Evolutionary conservation across 441 rosid species (phyloP).

Genomic region (Flueggea neowawraea): DNA sequence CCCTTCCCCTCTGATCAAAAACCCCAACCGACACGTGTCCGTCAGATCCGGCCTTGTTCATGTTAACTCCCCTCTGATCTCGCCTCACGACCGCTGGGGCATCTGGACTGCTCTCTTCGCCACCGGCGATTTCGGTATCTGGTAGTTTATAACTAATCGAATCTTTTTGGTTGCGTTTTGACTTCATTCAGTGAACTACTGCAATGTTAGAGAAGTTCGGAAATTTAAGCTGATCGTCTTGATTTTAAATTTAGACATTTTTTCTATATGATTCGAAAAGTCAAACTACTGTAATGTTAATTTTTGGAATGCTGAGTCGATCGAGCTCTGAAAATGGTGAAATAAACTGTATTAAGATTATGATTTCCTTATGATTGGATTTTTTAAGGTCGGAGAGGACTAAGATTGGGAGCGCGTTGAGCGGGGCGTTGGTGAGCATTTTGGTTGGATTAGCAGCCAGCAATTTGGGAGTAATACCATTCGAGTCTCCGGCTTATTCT

Average conservation of each 20-base stretch:
- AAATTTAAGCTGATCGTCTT: too few species aligned
- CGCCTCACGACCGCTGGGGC: constrained; percentile 79
- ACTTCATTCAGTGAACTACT: too few species aligned
- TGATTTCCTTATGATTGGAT: too few species aligned
- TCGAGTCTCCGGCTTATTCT: constrained; percentile 62
- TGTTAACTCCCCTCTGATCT: constrained; percentile 57
- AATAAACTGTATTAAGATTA: too few species aligned
- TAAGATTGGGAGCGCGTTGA: constrained; percentile 67
- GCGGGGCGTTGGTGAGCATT: constrained; percentile 76
- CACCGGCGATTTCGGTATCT: constrained; percentile 78
- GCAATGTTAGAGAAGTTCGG: too few species aligned
- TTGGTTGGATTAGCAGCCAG: constrained; percentile 76
- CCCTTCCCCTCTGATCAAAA: too few species aligned
- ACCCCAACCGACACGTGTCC: neutral
- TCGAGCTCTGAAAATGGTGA: too few species aligned
- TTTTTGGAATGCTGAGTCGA: too few species aligned
- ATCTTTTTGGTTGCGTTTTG: neutral
- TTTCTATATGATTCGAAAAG: too few species aligned
- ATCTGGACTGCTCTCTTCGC: constrained; percentile 87
- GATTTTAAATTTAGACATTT: too few species aligned
- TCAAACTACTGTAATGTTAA: too few species aligned
- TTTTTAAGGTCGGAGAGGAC: constrained; percentile 72
- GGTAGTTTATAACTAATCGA: constrained; percentile 31
- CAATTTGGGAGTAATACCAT: constrained; percentile 65
- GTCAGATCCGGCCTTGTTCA: constrained; percentile 35